Percentiles rank a stretch among this genome's conserved stretches.
Conservation (phyloP, 2,329 filamentous ascomycete species). For the Teratosphaeria gauchensis region DNA sequence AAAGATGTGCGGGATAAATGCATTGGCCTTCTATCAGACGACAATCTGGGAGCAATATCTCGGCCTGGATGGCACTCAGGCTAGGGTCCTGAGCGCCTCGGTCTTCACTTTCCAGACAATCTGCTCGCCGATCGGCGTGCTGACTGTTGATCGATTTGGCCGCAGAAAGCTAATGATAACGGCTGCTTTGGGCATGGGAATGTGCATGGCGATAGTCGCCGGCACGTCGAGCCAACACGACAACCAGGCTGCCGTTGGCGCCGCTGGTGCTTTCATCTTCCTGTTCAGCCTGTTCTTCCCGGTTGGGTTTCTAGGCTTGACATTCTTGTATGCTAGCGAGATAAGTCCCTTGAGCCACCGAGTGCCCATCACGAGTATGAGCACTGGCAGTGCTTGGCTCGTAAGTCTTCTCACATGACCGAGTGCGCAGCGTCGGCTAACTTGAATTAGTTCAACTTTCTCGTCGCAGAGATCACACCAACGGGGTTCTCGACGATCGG, state of each 20-base stretch:
- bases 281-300: conserved; percentile 14
- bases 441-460: conserved; percentile 4
- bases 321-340: conserved; percentile 14
- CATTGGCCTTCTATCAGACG: conserved; percentile 6
- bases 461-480: conserved; percentile 32
- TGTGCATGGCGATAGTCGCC: conserved; percentile 14
- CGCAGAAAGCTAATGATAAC: conserved; percentile 15
- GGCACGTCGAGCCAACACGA: conserved; percentile 2
- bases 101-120: conserved; percentile 12
- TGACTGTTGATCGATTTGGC: conserved; percentile 14
- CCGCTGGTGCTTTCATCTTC: conserved; percentile 11
- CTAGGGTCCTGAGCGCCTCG: conserved; percentile 11
- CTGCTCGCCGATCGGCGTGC: conserved; percentile 10
- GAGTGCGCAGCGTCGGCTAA: no score
- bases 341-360: conserved; percentile 15
- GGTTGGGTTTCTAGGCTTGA: conserved; percentile 13
- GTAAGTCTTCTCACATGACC: no score
- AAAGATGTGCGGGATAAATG: conserved; percentile 1
- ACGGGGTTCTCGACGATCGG: conserved; percentile 46
- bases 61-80: conserved; percentile 4
- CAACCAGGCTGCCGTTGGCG: conserved; percentile 2
- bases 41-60: conserved; percentile 13
- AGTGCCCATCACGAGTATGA: conserved; percentile 14
- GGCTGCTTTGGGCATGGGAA: conserved; percentile 10
- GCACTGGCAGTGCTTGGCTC: conserved; percentile 45